These are phyloP conservation scores for Diaporthe vexans DNA, from an alignment of 2,329 filamentous ascomycete species.

Conservation along the genomic window DNA sequence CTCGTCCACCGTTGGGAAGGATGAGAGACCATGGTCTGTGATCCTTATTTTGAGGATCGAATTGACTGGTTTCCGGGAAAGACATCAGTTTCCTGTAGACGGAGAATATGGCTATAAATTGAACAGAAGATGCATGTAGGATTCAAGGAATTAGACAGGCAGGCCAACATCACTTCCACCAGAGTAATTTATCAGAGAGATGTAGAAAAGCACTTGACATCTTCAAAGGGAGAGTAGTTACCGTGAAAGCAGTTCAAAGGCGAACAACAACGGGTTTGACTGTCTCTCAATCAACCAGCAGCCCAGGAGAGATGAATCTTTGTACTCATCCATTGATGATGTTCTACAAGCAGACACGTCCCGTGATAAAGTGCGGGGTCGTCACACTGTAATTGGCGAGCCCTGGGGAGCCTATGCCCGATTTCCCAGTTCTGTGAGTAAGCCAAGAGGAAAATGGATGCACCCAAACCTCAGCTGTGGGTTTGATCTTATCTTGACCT, in stretches of 20 bases:
- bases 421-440: not conserved
- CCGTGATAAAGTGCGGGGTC: constrained; percentile 18
- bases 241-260: too few species aligned
- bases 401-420: not conserved
- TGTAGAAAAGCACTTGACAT: not conserved
- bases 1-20: not conserved
- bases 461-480: not conserved
- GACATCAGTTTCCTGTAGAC: too few species aligned
- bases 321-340: not conserved
- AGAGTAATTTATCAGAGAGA: not conserved
- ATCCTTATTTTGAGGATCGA: not conserved
- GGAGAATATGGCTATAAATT: not conserved
- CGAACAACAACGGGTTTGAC: not conserved
- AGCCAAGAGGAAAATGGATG: too few species aligned
- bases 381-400: not conserved
- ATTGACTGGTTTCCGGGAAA: not conserved
- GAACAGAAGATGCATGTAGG: too few species aligned
- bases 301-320: not conserved
- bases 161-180: not conserved
- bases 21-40: not conserved
- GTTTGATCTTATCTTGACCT: not conserved
- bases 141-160: too few species aligned
- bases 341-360: not conserved
- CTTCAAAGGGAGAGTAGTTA: not conserved
- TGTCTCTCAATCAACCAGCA: not conserved